Conservation (phyloP, 192 early-diverging fungal genomes). For the Allomyces arbusculus region DNA sequence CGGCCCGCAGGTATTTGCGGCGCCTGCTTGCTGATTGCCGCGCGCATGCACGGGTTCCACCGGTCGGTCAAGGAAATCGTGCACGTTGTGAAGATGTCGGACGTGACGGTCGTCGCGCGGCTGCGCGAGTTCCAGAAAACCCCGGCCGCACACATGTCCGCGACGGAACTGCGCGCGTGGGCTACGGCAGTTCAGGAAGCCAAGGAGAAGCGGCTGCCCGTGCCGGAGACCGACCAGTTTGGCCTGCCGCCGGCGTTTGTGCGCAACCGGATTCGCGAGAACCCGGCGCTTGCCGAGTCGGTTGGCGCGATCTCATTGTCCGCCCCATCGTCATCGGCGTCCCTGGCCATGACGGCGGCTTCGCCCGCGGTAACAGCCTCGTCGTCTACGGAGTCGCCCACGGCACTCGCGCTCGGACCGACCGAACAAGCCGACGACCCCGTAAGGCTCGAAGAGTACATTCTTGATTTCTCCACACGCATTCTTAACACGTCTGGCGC, state of each 20-base stretch:
- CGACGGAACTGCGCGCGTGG: neutral
- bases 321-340: neutral
- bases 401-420: neutral
- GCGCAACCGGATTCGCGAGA: neutral
- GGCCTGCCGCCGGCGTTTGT: neutral
- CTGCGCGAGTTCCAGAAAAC: neutral
- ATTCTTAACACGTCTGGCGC: neutral
- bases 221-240: too few relatives aligned
- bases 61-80: constrained; percentile 69
- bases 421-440: neutral
- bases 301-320: neutral
- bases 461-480: too few relatives aligned
- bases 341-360: neutral
- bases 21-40: constrained; percentile 69
- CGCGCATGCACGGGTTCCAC: constrained; percentile 74
- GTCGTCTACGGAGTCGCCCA: neutral
- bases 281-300: neutral
- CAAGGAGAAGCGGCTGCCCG: neutral
- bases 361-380: neutral
- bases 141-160: neutral
- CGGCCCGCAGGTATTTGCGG: constrained; percentile 89
- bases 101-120: constrained; percentile 61
- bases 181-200: neutral
- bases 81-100: constrained; percentile 71
- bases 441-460: neutral